Percentiles rank a stretch among this genome's conserved stretches.
These are phyloP conservation scores for Prunus mongolica DNA, from an alignment of 306 rosid genomes.

Conservation along the genomic window DNA sequence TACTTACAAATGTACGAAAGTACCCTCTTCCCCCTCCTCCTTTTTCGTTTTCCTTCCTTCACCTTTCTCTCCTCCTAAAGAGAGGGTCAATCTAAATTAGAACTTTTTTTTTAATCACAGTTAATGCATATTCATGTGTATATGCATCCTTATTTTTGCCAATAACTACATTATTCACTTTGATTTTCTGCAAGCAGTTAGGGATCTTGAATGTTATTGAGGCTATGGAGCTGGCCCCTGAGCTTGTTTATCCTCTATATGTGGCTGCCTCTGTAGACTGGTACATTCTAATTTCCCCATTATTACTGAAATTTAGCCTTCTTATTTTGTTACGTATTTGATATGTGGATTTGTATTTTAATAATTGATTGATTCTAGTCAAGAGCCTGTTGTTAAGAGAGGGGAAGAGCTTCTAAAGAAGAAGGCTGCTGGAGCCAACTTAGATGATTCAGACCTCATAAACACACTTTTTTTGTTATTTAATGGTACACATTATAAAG, in stretches of 20 bases:
- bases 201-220: slow-evolving; percentile 86
- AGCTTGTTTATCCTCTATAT: slow-evolving; percentile 82
- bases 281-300: slow-evolving; percentile 42
- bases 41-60: not conserved
- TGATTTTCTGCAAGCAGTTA: slow-evolving; percentile 59
- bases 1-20: not conserved
- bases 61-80: not conserved
- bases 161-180: slow-evolving; percentile 14
- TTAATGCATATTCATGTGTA: not conserved
- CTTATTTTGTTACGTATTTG: slow-evolving; percentile 29
- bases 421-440: slow-evolving; percentile 76
- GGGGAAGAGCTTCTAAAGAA: slow-evolving; percentile 97
- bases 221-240: slow-evolving; percentile 74
- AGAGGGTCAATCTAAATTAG: not conserved
- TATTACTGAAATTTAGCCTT: slow-evolving; percentile 6
- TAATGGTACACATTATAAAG: slow-evolving; percentile 57
- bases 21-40: not conserved
- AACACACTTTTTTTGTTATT: slow-evolving; percentile 67
- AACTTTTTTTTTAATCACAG: not conserved
- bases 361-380: slow-evolving; percentile 63
- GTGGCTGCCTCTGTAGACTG: slow-evolving; percentile 72
- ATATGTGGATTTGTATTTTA: slow-evolving; percentile 15
- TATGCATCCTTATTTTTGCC: not conserved
- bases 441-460: slow-evolving; percentile 74
- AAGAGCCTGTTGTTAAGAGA: slow-evolving; percentile 81